Base-by-base conservation (phyloP, 352 stramenopile species). In the Globisporangium takayamanum region DNA sequence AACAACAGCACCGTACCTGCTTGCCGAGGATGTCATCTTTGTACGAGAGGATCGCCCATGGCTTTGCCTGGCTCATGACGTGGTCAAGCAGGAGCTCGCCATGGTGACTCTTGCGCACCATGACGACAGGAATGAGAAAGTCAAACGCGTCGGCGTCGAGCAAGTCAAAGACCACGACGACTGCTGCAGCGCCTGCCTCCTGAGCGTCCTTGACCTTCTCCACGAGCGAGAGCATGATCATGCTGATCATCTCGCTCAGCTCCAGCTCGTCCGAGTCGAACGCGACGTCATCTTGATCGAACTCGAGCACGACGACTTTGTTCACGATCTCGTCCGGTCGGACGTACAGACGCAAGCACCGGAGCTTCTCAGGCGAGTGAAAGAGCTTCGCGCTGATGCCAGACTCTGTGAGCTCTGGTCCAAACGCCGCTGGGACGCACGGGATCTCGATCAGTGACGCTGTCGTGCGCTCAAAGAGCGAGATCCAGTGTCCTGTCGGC, bases 161-260 rank as follows among this genome's bases (percentile, higher is more conserved):
- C 18, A 91, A 87, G 51, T 84, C 77, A 57, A 91, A 89, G 22
- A 88, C 69, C 48, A 89, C 50, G 33, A 84, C 55, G 10, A 88
- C 79, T 1, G 66, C 79, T 1, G 76, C 59, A 2, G 81, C 81
- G 0, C 79, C 79, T 5, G 73, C 67, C 11, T 78, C 69, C 33
- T 91, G 81, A 2, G 81, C 79, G 52, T 91, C 81, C 28, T 88
- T 88, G 51, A 88, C 76, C 15, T 86, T 84, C 28, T 77, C 76
- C n/a, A 91, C 74, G 3, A 91, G 63, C 15, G 74, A 79, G 33
- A 76, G 60, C 79, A 91, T 89, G 33, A 89, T 73, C 39, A 78
- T 70, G 11, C 54, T 60, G 53, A 91, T 84, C 49, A 88, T 80
- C 20, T 84, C 76, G 49, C 61, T 68, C 33, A 85, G 53, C 37